phyloP scores from a whole-genome alignment of 1,284 basidiomycete species.

The Schizophyllum amplum region DNA sequence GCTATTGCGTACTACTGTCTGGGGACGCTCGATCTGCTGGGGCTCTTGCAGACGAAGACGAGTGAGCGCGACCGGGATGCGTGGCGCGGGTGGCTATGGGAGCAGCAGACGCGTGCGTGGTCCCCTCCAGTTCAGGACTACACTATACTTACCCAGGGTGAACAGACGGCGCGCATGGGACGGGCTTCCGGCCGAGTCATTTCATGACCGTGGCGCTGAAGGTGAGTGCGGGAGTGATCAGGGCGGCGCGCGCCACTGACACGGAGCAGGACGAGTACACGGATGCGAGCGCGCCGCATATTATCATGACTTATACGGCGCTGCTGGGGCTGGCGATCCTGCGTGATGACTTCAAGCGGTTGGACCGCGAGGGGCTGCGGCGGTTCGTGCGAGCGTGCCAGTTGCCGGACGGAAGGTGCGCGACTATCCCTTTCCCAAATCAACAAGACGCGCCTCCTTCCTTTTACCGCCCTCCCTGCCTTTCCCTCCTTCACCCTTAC shows the following conservation, averaged over 20 bases:
- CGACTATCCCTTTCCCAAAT: conserved; percentile 3
- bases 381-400: conserved; percentile 67
- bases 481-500: conserved; percentile 4
- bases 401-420: conserved; percentile 73
- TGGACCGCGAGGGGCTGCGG: conserved; percentile 60
- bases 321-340: conserved; percentile 75
- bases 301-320: conserved; percentile 93
- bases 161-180: conserved; percentile 45
- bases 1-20: conserved; percentile 83
- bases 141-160: background rate
- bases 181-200: conserved; percentile 74
- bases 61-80: conserved; percentile 41
- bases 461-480: background rate
- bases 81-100: conserved; percentile 86
- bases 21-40: conserved; percentile 69
- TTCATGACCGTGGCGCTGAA: conserved; percentile 39
- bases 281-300: conserved; percentile 61
- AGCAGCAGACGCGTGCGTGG: conserved; percentile 59
- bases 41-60: conserved; percentile 40
- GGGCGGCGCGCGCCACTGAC: conserved; percentile 12
- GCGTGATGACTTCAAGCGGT: conserved; percentile 64
- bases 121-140: background rate
- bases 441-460: background rate
- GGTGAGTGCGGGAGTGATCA: conserved; percentile 10
- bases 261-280: conserved; percentile 30